Evolutionary conservation across 768 basidiomycete species (phyloP).

Genomic region (Mycena polygramma): DNA sequence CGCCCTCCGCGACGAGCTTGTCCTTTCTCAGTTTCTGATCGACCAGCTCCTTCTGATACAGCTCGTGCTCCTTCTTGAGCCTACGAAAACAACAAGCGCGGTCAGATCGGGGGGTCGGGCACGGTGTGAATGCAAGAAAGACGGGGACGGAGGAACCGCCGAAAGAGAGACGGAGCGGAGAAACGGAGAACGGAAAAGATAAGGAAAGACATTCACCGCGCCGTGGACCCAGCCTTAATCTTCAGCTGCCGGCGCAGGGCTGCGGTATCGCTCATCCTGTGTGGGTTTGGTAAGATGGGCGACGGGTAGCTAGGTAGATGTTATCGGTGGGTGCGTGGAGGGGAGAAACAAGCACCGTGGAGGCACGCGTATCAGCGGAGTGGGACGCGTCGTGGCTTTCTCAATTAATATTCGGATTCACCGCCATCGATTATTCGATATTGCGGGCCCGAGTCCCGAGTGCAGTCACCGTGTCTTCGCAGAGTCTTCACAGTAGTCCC

Average conservation of each 20-base stretch:
- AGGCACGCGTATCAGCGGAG: conserved; percentile 11
- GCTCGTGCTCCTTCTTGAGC: conserved; percentile 73
- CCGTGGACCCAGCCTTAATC: conserved; percentile 79
- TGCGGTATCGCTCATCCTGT: conserved; percentile 60
- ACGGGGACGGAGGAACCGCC: not conserved
- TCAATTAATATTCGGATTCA: not conserved
- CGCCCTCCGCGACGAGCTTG: conserved; percentile 68
- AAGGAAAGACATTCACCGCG: conserved; percentile 62
- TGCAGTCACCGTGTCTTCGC: too few relatives aligned
- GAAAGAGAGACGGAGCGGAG: conserved; percentile 1
- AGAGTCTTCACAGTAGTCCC: too few relatives aligned
- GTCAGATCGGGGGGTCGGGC: conserved; percentile 16
- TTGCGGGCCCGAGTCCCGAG: not conserved
- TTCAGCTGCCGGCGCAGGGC: conserved; percentile 75
- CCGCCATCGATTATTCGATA: not conserved
- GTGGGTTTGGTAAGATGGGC: not conserved
- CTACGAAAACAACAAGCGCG: conserved; percentile 50
- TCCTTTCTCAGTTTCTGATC: conserved; percentile 71
- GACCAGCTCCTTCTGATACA: conserved; percentile 77
- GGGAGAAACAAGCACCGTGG: not conserved
- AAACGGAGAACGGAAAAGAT: not conserved
- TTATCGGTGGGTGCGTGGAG: conserved; percentile 16
- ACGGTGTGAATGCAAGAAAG: not conserved
- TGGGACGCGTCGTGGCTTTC: conserved; percentile 12
- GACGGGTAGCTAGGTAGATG: conserved; percentile 13